Percentiles rank a stretch among this genome's conserved stretches.
Evolutionary conservation across 106 monocot genomes (phyloP).

Genomic region (Amphibolis antarctica): DNA sequence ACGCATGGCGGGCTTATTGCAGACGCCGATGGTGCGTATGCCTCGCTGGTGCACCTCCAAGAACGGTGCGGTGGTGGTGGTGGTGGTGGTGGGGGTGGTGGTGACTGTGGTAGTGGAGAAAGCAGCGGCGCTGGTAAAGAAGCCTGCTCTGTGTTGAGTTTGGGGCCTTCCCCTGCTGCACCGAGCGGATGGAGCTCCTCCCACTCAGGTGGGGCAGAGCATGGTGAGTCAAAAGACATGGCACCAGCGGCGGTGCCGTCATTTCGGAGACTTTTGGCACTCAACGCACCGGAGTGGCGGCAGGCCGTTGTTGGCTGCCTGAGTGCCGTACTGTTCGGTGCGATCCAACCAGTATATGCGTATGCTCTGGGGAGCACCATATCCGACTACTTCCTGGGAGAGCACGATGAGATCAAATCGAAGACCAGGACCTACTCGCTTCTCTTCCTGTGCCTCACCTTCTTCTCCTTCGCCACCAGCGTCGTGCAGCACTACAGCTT

Average conservation of each 20-base stretch:
- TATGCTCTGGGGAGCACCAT: slow-evolving; percentile 28
- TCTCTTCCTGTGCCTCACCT: slow-evolving; percentile 11
- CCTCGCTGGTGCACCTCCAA: slow-evolving; percentile 33
- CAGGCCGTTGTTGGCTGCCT: slow-evolving; percentile 24
- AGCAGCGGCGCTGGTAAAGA: neutral
- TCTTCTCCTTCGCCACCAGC: slow-evolving; percentile 26
- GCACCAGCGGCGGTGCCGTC: slow-evolving; percentile 18
- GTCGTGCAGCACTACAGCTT: slow-evolving; percentile 35
- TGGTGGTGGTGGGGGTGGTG: no score
- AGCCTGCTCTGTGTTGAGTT: slow-evolving; percentile 3
- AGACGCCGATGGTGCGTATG: slow-evolving; percentile 26
- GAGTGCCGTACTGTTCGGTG: slow-evolving; percentile 26
- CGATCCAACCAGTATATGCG: slow-evolving; percentile 34
- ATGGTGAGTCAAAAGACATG: neutral
- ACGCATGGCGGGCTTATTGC: slow-evolving; percentile 33
- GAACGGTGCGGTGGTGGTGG: neutral
- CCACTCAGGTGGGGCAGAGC: slow-evolving; percentile 1
- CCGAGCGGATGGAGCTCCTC: slow-evolving; percentile 20
- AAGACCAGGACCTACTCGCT: slow-evolving; percentile 17
- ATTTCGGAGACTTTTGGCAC: slow-evolving; percentile 28
- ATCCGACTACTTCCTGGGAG: slow-evolving; percentile 28
- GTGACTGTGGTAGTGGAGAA: no score
- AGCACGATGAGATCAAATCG: slow-evolving; percentile 31
- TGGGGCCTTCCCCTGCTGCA: slow-evolving; percentile 12
- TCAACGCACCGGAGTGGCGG: slow-evolving; percentile 50